These are phyloP conservation scores for Petunia secreta DNA, from an alignment of 257 asterid species.

Conservation along the genomic window DNA sequence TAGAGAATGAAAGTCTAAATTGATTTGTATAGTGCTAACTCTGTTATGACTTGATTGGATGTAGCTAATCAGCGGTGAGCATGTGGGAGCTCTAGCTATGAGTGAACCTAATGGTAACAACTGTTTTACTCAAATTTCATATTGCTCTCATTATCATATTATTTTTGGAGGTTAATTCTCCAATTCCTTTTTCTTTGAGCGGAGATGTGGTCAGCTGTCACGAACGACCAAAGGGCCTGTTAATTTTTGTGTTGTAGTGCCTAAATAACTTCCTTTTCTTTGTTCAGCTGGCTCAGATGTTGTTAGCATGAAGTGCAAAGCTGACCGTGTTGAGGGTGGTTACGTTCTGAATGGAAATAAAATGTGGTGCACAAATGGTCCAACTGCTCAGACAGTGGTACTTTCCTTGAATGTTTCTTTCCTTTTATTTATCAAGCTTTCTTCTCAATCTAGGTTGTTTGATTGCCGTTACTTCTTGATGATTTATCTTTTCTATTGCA, in stretches of 20 bases:
- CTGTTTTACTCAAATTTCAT: not conserved
- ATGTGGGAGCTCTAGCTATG: conserved; percentile 99
- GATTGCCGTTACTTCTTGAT: not conserved
- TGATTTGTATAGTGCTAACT: not conserved
- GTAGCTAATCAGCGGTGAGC: conserved; percentile 95
- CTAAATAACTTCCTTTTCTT: conserved; percentile 25
- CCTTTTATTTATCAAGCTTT: not conserved
- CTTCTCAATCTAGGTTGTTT: not conserved
- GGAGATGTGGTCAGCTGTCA: conserved; percentile 1
- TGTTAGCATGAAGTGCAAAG: conserved; percentile 96
- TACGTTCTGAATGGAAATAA: conserved; percentile 91
- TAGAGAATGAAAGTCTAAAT: conserved; percentile 13
- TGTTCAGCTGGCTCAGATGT: conserved; percentile 96
- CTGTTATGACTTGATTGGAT: conserved; percentile 38
- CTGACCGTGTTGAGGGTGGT: conserved; percentile 90
- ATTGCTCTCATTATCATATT: conserved; percentile 5
- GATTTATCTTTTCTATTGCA: conserved; percentile 3
- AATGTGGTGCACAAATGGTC: conserved; percentile 99
- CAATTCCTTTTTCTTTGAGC: not conserved
- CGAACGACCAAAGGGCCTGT: not conserved
- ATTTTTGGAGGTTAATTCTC: not conserved
- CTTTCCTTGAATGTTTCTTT: conserved; percentile 19
- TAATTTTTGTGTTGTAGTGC: conserved; percentile 7
- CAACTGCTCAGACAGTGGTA: conserved; percentile 91
- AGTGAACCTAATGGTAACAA: conserved; percentile 94